Conservation (phyloP, 2,329 filamentous ascomycete genomes). For the Fusarium euwallaceae region DNA sequence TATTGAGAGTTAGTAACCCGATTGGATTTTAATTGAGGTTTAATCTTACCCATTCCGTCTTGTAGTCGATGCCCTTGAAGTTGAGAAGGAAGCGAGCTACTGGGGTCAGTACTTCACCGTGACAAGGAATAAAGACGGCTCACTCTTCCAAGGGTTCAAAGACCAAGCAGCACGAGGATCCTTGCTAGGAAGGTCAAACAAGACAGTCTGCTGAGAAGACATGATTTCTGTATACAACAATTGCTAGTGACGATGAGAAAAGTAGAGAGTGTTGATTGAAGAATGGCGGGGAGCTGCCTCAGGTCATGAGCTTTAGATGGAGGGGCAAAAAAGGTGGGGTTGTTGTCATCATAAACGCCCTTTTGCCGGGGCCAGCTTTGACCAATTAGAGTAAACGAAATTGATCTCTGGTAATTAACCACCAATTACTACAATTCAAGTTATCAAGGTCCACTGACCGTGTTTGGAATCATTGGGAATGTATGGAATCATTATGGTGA, state of each 20-base stretch:
- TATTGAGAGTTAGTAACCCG: slow-evolving; percentile 32
- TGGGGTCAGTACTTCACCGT: slow-evolving; percentile 5
- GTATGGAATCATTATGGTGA: not conserved
- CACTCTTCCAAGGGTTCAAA: slow-evolving; percentile 79
- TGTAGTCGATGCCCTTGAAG: slow-evolving; percentile 76
- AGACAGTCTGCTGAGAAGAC: slow-evolving; percentile 57
- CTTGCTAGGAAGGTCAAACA: slow-evolving; percentile 74
- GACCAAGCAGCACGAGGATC: slow-evolving; percentile 68
- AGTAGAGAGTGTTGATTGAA: not conserved
- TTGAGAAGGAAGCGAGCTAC: slow-evolving; percentile 75
- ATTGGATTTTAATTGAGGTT: not conserved
- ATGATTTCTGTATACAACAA: slow-evolving; percentile 37
- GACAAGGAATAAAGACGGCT: slow-evolving; percentile 7
- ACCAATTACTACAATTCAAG: not conserved
- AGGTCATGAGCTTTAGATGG: slow-evolving; percentile 10
- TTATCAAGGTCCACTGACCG: not conserved
- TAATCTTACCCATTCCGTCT: slow-evolving; percentile 70
- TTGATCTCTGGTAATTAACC: not conserved
- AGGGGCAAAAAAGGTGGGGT: slow-evolving; percentile 34
- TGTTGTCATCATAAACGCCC: slow-evolving; percentile 5
- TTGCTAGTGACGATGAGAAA: not conserved
- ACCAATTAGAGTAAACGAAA: not conserved
- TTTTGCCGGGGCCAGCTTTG: slow-evolving; percentile 1
- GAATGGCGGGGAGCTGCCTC: not conserved
- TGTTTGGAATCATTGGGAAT: not conserved